Percentiles rank a stretch among this genome's conserved stretches.
These are phyloP conservation scores for Wakefieldia striispora DNA, from an alignment of 768 basidiomycete species.

Conservation along the genomic window DNA sequence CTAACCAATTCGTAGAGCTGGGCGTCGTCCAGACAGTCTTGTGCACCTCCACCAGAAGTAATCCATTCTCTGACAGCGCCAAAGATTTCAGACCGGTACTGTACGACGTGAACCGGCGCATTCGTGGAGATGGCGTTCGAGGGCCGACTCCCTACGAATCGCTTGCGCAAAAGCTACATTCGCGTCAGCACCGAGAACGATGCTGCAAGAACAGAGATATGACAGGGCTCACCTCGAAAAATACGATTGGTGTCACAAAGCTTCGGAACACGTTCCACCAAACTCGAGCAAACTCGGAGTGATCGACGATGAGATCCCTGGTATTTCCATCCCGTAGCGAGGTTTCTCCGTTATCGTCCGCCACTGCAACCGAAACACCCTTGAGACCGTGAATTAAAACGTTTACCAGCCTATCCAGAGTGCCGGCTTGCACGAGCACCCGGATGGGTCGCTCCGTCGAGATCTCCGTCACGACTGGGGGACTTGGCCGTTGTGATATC, in stretches of 20 bases:
- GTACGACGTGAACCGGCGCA: conserved; percentile 46
- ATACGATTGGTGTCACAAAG: conserved; percentile 75
- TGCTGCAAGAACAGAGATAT: neutral
- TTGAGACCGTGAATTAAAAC: conserved; percentile 76
- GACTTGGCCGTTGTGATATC: conserved; percentile 58
- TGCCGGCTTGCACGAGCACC: conserved; percentile 76
- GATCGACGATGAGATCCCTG: conserved; percentile 69
- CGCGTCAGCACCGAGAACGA: conserved; percentile 1
- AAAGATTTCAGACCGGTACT: conserved; percentile 59
- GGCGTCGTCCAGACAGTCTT: conserved; percentile 72
- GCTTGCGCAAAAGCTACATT: conserved; percentile 70
- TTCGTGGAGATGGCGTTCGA: conserved; percentile 39
- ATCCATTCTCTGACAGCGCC: conserved; percentile 73
- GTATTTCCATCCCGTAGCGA: conserved; percentile 72
- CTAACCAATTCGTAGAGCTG: conserved; percentile 59
- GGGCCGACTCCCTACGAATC: conserved; percentile 56
- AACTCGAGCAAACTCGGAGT: conserved; percentile 65
- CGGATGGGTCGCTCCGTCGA: conserved; percentile 71
- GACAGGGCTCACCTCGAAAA: conserved; percentile 75
- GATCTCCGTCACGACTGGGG: conserved; percentile 57
- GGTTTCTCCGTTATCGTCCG: conserved; percentile 87
- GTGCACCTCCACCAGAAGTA: conserved; percentile 67
- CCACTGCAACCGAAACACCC: conserved; percentile 74
- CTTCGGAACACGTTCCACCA: conserved; percentile 87
- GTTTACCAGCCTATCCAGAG: conserved; percentile 69